Evolutionary conservation across 169 alveolate genomes (phyloP).

Genomic region (Cryptosporidium canis): DNA sequence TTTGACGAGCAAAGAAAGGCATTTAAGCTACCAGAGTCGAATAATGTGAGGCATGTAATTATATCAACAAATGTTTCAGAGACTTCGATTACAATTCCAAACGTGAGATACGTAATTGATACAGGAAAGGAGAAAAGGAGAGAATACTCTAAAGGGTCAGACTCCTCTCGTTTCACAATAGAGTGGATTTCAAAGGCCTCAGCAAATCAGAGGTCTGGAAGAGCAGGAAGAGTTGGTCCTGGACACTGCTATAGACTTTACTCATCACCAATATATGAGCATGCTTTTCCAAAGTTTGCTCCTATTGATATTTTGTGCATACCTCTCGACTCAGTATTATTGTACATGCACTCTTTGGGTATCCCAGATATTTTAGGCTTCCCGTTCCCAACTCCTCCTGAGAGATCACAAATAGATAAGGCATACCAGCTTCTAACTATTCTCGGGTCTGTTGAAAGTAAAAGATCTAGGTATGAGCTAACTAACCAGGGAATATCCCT

Average conservation of each 20-base stretch:
- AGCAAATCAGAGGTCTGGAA: slow-evolving; percentile 96
- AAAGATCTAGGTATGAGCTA: not conserved
- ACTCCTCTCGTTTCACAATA: slow-evolving; percentile 88
- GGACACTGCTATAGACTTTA: slow-evolving; percentile 98
- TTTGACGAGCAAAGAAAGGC: slow-evolving; percentile 84
- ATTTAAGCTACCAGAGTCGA: slow-evolving; percentile 86
- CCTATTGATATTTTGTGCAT: slow-evolving; percentile 86
- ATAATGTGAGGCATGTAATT: slow-evolving; percentile 92
- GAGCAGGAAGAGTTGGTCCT: slow-evolving; percentile 99
- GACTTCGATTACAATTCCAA: slow-evolving; percentile 98
- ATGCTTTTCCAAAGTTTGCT: slow-evolving; percentile 82
- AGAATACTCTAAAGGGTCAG: slow-evolving; percentile 84
- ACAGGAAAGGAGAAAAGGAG: slow-evolving; percentile 95
- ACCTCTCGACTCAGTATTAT: slow-evolving; percentile 88
- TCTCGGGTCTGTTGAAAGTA: slow-evolving; percentile 10
- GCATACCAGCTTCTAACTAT: slow-evolving; percentile 31
- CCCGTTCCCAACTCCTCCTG: slow-evolving; percentile 88
- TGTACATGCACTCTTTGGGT: slow-evolving; percentile 90
- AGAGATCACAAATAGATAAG: slow-evolving; percentile 46
- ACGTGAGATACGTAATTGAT: slow-evolving; percentile 94
- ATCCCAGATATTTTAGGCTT: slow-evolving; percentile 83
- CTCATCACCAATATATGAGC: slow-evolving; percentile 88
- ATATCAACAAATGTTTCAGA: slow-evolving; percentile 99
- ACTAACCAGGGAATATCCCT: slow-evolving; percentile 34
- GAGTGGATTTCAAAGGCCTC: slow-evolving; percentile 91